Percentiles rank a stretch among this genome's conserved stretches.
These are phyloP conservation scores for Cyberlindnera suaveolens DNA, from an alignment of 805 yeast species.

Conservation along the genomic window DNA sequence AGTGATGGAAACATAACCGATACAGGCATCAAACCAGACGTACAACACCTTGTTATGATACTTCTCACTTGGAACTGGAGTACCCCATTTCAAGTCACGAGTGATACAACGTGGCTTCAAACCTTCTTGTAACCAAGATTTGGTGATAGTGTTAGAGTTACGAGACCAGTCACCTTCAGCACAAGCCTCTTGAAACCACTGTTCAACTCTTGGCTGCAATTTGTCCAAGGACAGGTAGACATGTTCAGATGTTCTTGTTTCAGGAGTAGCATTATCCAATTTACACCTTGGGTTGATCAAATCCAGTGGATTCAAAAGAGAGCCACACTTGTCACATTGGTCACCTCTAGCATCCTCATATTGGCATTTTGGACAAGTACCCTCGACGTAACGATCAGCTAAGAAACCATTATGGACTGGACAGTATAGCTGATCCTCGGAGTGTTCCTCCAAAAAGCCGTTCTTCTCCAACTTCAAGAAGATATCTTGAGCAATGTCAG, in stretches of 20 bases:
- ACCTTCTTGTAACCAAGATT: slow-evolving; percentile 92
- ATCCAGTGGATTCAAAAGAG: slow-evolving; percentile 84
- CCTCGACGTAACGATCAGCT: slow-evolving; percentile 97
- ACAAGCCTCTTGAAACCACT: slow-evolving; percentile 68
- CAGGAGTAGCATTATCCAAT: slow-evolving; percentile 78
- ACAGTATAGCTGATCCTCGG: slow-evolving; percentile 88
- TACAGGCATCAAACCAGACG: slow-evolving; percentile 99
- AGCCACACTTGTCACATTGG: slow-evolving; percentile 97
- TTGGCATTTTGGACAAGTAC: slow-evolving; percentile 91
- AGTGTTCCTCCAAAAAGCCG: slow-evolving; percentile 76
- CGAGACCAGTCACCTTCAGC: slow-evolving; percentile 84
- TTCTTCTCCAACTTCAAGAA: slow-evolving; percentile 72
- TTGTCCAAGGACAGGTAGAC: slow-evolving; percentile 79
- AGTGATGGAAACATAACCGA: slow-evolving; percentile 94
- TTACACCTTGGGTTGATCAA: slow-evolving; percentile 94
- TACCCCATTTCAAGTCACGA: slow-evolving; percentile 97
- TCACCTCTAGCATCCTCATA: slow-evolving; percentile 99
- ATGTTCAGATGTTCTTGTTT: slow-evolving; percentile 76
- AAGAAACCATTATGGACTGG: slow-evolving; percentile 83
- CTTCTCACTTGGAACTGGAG: slow-evolving; percentile 89
- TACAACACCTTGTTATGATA: slow-evolving; percentile 87
- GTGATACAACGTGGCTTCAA: slow-evolving; percentile 92
- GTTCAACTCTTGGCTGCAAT: slow-evolving; percentile 65
- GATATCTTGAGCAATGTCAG: slow-evolving; percentile 92
- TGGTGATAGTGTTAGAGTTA: slow-evolving; percentile 82